A percentile compares a stretch with the other conserved stretches of the same genome.
These are phyloP conservation scores for Umbelopsis sp. DNA, from an alignment of 371 early-diverging fungal genomes.

Conservation along the genomic window DNA sequence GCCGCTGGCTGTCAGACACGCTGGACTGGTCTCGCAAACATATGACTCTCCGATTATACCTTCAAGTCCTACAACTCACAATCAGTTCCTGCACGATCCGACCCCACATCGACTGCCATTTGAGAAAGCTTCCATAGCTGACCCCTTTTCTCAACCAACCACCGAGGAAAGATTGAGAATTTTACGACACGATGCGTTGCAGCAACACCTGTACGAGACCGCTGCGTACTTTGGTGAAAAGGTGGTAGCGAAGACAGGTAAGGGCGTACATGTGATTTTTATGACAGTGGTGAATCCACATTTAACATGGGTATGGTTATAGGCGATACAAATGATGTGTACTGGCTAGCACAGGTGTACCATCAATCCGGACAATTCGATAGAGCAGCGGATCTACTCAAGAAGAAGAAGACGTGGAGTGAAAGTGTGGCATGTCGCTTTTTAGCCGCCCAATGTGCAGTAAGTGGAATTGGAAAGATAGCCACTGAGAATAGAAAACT, in stretches of 20 bases:
- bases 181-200: conserved; percentile 58
- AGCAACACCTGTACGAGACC: conserved; percentile 52
- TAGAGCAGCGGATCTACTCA: conserved; percentile 60
- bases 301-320: background rate
- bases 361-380: conserved; percentile 64
- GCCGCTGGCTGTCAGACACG: conserved; percentile 1
- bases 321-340: conserved; percentile 64
- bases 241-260: conserved; percentile 24
- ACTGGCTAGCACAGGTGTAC: conserved; percentile 62
- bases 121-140: conserved; percentile 3
- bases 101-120: background rate
- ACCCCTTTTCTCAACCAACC: conserved; percentile 4
- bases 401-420: conserved; percentile 48
- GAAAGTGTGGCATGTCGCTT: conserved; percentile 62
- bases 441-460: conserved; percentile 66
- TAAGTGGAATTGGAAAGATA: conserved; percentile 29
- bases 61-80: background rate
- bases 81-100: background rate
- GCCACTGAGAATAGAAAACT: too few species aligned
- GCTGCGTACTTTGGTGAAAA: conserved; percentile 63
- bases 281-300: background rate
- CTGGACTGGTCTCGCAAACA: background rate
- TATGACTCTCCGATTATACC: conserved; percentile 8
- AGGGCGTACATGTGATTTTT: background rate
- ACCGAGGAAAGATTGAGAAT: conserved; percentile 43